Evolutionary conservation across 108 stramenopile species (phyloP).

Genomic region (Ochromonas danica): DNA sequence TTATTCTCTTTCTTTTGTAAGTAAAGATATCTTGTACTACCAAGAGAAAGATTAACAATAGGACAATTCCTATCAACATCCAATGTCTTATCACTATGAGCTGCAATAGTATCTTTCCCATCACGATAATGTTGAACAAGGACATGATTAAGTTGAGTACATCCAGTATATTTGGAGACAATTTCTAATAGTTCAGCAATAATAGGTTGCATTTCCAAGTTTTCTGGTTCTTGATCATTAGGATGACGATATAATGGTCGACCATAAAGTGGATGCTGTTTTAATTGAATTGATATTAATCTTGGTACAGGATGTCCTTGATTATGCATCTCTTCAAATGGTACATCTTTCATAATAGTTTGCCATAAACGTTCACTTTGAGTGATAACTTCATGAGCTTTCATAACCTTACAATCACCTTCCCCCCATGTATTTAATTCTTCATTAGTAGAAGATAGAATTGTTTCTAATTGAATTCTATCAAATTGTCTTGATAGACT

Average conservation of each 20-base stretch:
- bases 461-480: too few relatives aligned
- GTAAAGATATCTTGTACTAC: background rate
- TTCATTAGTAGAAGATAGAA: too few relatives aligned
- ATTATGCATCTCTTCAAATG: background rate
- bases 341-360: background rate
- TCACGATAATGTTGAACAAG: slow-evolving; percentile 15
- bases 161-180: background rate
- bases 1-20: background rate
- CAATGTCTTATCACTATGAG: slow-evolving; percentile 4
- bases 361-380: background rate
- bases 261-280: background rate
- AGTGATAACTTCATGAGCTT: background rate
- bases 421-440: background rate
- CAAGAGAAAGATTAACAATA: slow-evolving; percentile 12
- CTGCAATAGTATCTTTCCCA: slow-evolving; percentile 4
- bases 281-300: background rate
- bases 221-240: background rate
- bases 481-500: too few relatives aligned
- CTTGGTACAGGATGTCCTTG: background rate
- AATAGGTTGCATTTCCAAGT: background rate
- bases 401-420: background rate
- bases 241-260: slow-evolving; percentile 26
- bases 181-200: background rate
- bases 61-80: background rate
- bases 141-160: background rate